These are phyloP conservation scores for Geotrichum klebahnii DNA, from an alignment of 1,139 yeast genomes.

Conservation along the genomic window DNA sequence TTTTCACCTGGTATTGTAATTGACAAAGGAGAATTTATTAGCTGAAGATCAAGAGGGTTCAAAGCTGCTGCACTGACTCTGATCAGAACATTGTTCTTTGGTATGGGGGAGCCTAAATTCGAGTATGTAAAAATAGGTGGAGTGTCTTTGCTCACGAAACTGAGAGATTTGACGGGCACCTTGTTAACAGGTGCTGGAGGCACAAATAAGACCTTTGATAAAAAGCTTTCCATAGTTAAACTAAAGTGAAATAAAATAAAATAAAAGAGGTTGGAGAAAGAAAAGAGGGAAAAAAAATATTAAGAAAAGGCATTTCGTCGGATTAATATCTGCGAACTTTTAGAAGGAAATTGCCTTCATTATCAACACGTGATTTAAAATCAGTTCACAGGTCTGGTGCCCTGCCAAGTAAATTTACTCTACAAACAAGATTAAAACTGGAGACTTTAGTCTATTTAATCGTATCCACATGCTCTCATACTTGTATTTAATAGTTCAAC, in stretches of 20 bases:
- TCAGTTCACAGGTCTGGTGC: no score
- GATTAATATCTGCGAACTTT: no score
- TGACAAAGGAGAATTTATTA: conserved; percentile 42
- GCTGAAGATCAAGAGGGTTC: conserved; percentile 64
- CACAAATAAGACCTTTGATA: conserved; percentile 19
- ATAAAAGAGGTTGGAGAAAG: no score
- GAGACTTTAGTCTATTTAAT: no score
- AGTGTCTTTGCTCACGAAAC: conserved; percentile 27
- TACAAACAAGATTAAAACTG: no score
- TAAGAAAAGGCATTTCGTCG: no score
- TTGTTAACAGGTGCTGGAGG: conserved; percentile 17
- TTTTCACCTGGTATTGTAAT: conserved; percentile 43
- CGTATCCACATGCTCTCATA: no score
- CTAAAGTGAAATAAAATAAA: not conserved
- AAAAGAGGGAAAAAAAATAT: no score
- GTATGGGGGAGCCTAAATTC: conserved; percentile 43
- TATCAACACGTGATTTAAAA: no score
- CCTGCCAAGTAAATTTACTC: no score
- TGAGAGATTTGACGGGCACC: conserved; percentile 28
- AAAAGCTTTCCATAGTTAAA: conserved; percentile 15
- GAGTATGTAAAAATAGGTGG: conserved; percentile 39
- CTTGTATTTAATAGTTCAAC: no score
- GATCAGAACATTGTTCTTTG: conserved; percentile 49
- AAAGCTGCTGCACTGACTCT: conserved; percentile 57
- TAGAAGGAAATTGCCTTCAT: no score